Conservation (phyloP, 768 basidiomycete genomes). For the Roridomyces roridus region DNA sequence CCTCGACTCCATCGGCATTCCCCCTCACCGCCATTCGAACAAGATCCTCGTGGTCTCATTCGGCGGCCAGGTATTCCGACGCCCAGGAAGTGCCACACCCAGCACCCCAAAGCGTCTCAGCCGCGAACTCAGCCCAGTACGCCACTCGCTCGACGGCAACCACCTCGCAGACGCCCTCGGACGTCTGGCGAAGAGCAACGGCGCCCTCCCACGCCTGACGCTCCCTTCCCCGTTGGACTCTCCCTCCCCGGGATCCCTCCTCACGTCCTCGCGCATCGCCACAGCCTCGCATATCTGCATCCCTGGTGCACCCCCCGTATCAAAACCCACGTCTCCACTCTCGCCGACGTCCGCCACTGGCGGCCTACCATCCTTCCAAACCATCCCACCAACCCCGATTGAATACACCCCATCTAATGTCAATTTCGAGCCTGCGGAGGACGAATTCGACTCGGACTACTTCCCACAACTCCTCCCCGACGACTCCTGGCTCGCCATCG, state of each 20-base stretch:
- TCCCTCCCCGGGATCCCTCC: constrained; percentile 9
- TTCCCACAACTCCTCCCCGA: constrained; percentile 63
- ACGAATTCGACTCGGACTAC: constrained; percentile 27
- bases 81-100: constrained; percentile 50
- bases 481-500: constrained; percentile 76
- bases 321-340: constrained; percentile 37
- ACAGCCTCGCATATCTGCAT: constrained; percentile 63
- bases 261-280: constrained; percentile 43
- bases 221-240: constrained; percentile 2
- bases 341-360: background rate
- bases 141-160: background rate
- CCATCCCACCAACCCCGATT: constrained; percentile 45
- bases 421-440: constrained; percentile 17
- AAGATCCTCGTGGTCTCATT: constrained; percentile 82
- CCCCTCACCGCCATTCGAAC: constrained; percentile 52
- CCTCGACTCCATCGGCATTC: constrained; percentile 66
- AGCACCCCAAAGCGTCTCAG: constrained; percentile 22
- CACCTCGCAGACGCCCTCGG: background rate
- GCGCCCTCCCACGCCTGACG: constrained; percentile 9
- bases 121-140: constrained; percentile 12
- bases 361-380: constrained; percentile 29
- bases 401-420: constrained; percentile 15
- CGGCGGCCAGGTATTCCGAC: constrained; percentile 76
- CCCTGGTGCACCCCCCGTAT: constrained; percentile 61
- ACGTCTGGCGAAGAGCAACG: background rate